A percentile compares a stretch with the other conserved stretches of the same genome.
Evolutionary conservation across 176 grass and related monocot genomes (phyloP).

Genomic region (Zea luxurians): DNA sequence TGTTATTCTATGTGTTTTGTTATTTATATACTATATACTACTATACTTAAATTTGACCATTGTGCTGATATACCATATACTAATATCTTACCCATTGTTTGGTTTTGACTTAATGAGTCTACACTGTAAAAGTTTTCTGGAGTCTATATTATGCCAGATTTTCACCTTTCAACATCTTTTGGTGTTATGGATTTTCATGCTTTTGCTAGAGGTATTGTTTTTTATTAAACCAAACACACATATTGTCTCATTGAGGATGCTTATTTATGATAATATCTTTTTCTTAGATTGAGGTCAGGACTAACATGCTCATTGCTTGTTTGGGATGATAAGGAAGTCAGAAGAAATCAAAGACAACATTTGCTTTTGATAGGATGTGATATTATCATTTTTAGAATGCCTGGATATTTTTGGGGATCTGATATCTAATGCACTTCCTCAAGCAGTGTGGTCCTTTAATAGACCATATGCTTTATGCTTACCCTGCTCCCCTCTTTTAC

Average conservation of each 20-base stretch:
- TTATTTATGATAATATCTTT: neutral
- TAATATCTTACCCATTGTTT: conserved; percentile 10
- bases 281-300: conserved; percentile 6
- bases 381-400: neutral
- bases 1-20: neutral
- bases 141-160: neutral
- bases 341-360: neutral
- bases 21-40: neutral
- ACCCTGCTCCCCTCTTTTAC: neutral
- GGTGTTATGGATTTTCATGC: neutral
- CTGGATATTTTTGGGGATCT: neutral
- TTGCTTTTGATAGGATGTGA: conserved; percentile 4
- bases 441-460: neutral
- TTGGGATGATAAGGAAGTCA: neutral
- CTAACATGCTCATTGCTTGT: neutral
- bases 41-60: neutral
- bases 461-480: neutral
- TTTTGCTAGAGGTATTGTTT: neutral
- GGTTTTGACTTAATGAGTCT: neutral
- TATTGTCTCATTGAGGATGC: neutral
- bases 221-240: neutral
- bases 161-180: neutral
- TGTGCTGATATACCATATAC: neutral
- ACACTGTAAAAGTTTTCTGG: neutral
- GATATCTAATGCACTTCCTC: neutral